Percentiles rank a stretch among this genome's conserved stretches.
Evolutionary conservation across 768 basidiomycete species (phyloP).

Genomic region (Calocybe indica): DNA sequence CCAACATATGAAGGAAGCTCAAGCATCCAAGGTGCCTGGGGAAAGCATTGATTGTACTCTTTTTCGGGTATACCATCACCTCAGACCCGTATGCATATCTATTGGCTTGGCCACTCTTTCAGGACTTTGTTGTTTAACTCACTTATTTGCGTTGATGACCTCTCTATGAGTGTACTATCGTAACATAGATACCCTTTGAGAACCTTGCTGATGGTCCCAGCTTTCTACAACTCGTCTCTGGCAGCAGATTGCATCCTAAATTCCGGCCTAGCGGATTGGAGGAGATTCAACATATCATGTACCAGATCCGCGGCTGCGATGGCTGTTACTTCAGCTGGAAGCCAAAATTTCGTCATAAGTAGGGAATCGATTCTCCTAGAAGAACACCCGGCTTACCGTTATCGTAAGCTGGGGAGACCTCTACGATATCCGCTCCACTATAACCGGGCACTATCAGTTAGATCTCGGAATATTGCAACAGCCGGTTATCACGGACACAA

Average conservation of each 20-base stretch:
- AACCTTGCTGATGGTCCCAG: not conserved
- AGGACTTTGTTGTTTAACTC: not conserved
- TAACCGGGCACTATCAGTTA: not conserved
- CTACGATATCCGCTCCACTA: conserved; percentile 69
- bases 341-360: not conserved
- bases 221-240: not conserved
- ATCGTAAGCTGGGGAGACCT: conserved; percentile 72
- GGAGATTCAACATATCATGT: conserved; percentile 62
- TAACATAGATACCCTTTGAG: not conserved
- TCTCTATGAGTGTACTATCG: not conserved
- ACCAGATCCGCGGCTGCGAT: conserved; percentile 66
- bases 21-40: conserved; percentile 48
- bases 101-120: not conserved
- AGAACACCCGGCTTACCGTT: conserved; percentile 35
- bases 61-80: not conserved
- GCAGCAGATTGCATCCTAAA: not conserved
- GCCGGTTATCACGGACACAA: conserved; percentile 47
- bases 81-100: not conserved
- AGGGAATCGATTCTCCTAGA: not conserved
- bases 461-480: not conserved
- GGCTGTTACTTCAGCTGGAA: conserved; percentile 57
- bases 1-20: conserved; percentile 60
- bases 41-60: conserved; percentile 25
- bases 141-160: not conserved
- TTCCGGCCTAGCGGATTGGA: conserved; percentile 39